Evolutionary conservation across 2,329 filamentous ascomycete species (phyloP).

Genomic region (Penicillium sp.): DNA sequence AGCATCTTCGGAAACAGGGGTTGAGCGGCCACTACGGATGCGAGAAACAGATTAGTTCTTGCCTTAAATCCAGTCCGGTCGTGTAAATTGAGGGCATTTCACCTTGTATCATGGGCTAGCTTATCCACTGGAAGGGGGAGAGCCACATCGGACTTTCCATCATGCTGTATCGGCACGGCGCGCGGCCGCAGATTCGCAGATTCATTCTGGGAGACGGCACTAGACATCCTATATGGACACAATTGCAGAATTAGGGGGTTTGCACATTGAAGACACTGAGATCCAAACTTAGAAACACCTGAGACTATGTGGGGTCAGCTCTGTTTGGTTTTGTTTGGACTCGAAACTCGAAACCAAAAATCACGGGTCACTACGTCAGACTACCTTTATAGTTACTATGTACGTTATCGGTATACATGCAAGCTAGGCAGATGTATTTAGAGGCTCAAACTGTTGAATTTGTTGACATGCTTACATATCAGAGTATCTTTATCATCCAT

Average conservation of each 20-base stretch:
- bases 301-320: not conserved
- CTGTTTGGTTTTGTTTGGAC: slow-evolving; percentile 2
- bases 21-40: slow-evolving; percentile 70
- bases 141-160: slow-evolving; percentile 23
- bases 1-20: slow-evolving; percentile 81
- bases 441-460: not conserved
- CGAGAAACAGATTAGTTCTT: slow-evolving; percentile 6
- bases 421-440: slow-evolving; percentile 1
- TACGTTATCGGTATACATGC: not conserved
- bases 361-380: slow-evolving; percentile 7
- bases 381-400: not conserved
- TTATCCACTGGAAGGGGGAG: slow-evolving; percentile 32
- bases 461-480: not conserved
- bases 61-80: not conserved
- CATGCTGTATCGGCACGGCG: slow-evolving; percentile 29
- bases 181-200: slow-evolving; percentile 36
- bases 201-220: slow-evolving; percentile 29
- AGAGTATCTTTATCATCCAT: not conserved
- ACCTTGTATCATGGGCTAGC: slow-evolving; percentile 40
- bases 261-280: slow-evolving; percentile 19
- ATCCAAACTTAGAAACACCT: not conserved
- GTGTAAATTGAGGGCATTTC: not conserved
- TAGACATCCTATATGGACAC: slow-evolving; percentile 31
- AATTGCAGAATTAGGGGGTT: slow-evolving; percentile 9
- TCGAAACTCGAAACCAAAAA: slow-evolving; percentile 3